These are phyloP conservation scores for Phialophora expanda DNA, from an alignment of 2,329 filamentous ascomycete species.

Conservation along the genomic window DNA sequence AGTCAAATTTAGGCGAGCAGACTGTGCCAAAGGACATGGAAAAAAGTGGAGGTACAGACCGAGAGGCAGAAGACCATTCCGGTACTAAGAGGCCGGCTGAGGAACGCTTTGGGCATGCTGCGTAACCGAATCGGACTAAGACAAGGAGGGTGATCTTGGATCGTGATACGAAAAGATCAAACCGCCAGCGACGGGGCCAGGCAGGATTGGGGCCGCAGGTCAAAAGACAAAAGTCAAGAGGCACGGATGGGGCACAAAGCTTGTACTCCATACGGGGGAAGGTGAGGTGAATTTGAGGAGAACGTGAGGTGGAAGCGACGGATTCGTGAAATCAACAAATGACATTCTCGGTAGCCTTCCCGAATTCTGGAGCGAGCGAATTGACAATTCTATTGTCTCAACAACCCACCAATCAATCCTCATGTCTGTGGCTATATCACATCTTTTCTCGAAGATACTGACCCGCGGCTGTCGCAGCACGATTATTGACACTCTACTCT, in stretches of 20 bases:
- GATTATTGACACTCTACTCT: background rate
- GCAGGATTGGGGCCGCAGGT: background rate
- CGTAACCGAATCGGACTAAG: conserved; percentile 18
- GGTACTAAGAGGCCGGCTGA: background rate
- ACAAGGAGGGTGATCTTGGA: conserved; percentile 10
- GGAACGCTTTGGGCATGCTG: conserved; percentile 5
- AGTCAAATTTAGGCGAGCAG: background rate
- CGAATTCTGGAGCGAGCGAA: background rate
- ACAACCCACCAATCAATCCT: background rate
- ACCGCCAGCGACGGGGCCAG: conserved; percentile 8
- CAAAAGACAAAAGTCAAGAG: background rate
- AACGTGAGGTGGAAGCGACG: conserved; percentile 5
- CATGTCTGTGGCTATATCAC: background rate
- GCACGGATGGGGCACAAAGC: background rate
- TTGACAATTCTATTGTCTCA: background rate
- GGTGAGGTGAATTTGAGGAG: background rate
- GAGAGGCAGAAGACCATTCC: conserved; percentile 1
- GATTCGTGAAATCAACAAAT: background rate
- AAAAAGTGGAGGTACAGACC: conserved; percentile 4
- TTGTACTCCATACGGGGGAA: background rate
- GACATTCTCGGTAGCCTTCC: background rate
- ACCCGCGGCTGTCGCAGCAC: background rate
- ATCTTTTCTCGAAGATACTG: background rate
- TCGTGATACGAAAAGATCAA: conserved; percentile 20
- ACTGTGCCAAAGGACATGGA: background rate